These are phyloP conservation scores for Thelonectria blattea DNA, from an alignment of 2,329 filamentous ascomycete genomes.

Conservation along the genomic window DNA sequence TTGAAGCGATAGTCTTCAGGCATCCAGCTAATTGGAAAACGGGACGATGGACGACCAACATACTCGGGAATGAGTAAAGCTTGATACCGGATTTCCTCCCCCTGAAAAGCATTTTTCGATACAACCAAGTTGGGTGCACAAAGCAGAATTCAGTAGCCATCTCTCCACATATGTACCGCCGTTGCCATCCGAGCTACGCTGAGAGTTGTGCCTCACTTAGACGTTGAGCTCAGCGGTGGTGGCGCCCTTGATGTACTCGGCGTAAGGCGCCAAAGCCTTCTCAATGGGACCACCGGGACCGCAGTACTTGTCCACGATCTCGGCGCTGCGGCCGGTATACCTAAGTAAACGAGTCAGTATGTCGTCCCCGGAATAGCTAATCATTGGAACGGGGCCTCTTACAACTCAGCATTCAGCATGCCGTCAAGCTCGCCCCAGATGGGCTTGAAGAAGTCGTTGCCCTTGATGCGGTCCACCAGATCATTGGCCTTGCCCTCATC, in stretches of 20 bases:
- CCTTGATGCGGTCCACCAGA: constrained; percentile 77
- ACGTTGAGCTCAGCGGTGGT: background rate
- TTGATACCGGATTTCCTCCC: no score
- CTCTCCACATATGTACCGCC: no score
- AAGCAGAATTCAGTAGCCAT: no score
- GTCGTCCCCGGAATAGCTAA: no score
- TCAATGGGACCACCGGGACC: constrained; percentile 48
- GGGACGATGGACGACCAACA: no score
- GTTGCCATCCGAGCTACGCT: no score
- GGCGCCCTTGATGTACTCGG: background rate
- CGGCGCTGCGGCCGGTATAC: constrained; percentile 52
- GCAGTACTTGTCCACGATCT: constrained; percentile 55
- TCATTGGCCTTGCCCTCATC: constrained; percentile 76
- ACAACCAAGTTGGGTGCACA: no score
- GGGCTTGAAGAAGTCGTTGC: constrained; percentile 75
- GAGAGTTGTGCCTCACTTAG: background rate
- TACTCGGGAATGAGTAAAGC: no score
- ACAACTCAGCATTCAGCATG: constrained; percentile 66
- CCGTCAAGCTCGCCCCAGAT: constrained; percentile 72
- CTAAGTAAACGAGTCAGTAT: background rate
- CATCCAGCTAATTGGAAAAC: no score
- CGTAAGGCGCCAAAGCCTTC: constrained; percentile 48
- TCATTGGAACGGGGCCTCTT: background rate
- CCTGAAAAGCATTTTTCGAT: no score
- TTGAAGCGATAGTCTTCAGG: no score